Base-by-base conservation (phyloP, 495 filamentous ascomycete species). In the Penicillium macrosclerotiorum region DNA sequence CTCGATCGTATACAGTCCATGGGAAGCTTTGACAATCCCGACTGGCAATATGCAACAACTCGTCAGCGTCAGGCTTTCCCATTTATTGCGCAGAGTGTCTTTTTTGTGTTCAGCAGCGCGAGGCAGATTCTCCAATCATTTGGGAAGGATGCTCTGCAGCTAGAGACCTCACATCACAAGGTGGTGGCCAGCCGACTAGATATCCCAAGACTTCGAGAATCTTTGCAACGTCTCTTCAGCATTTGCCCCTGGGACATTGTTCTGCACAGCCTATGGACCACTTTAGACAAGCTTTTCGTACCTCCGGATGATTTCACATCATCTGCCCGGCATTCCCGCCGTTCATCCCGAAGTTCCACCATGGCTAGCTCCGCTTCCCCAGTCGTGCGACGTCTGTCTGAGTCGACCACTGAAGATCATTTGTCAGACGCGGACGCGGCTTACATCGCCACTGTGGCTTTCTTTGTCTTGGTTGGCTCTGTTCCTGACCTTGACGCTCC, bases 191-290 rank as follows among this genome's bases (percentile, higher is more conserved):
- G 40, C 24, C 49, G 50, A 8, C 56, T 70, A 16, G 61, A 73
- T 51, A 29, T 73, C 12, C 42, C 47, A 5, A 57, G 57, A 12
- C 37, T 75, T 22, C 60, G 62, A 23, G 49, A 49, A 8, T 67
- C 70, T 5, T 35, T 75, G 12, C 60, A 57, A 27, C 62, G 53
- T 8, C 52, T 74, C 18, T 63, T 67, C 31, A 51, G 63, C 1
- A 56, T 74, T 11, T 75, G 72, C 38, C 71, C 70, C 1, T 67
- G 62, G 54, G 70, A 73, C 31, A 64, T 89, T 42, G 75, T 89
- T 0, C 82, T 89, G 38, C 78, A 90, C 52, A 89, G 85, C 47
- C 65, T 95, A 4, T 94, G 90, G 89, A 75, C 74, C 57, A 78
- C 84, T 6, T 61, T 84, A n/a, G 81, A 81, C 17, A 69, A 75